Conservation (phyloP, 768 basidiomycete species). For the Agrocybe chaxingu region DNA sequence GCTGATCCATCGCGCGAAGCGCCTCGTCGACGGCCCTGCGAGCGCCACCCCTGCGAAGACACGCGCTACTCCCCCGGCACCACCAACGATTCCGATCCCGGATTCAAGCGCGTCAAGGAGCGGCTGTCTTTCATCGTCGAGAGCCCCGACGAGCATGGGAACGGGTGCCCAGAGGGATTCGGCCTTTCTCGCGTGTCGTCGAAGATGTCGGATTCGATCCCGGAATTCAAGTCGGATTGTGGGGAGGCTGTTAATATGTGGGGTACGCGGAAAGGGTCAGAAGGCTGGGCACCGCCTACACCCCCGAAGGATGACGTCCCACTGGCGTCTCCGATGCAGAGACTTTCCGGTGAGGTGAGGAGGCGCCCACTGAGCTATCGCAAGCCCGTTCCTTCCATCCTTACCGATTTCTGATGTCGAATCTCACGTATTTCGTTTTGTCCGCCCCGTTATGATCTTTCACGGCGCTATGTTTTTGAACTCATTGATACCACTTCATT, state of each 20-base stretch:
- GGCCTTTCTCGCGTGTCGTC: constrained; percentile 13
- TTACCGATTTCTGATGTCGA: constrained; percentile 4
- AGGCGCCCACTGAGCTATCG: constrained; percentile 22
- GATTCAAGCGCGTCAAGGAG: constrained; percentile 12
- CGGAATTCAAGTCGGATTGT: constrained; percentile 14
- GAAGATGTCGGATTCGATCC: constrained; percentile 8
- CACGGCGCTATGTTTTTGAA: no score
- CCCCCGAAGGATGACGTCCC: constrained; percentile 4
- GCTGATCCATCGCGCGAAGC: constrained; percentile 16
- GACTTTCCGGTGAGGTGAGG: constrained; percentile 11
- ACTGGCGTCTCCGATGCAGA: background rate
- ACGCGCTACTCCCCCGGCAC: constrained; percentile 8
- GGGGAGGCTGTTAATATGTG: constrained; percentile 20
- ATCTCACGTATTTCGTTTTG: no score
- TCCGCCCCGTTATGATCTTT: no score
- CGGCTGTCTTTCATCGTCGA: constrained; percentile 30
- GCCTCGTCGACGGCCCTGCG: constrained; percentile 5
- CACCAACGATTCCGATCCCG: constrained; percentile 7
- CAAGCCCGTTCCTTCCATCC: constrained; percentile 22
- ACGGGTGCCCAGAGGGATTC: constrained; percentile 23
- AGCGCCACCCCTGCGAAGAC: constrained; percentile 2
- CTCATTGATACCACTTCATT: no score
- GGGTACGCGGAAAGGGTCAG: constrained; percentile 25
- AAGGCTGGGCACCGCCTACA: constrained; percentile 18
- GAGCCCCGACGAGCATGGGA: constrained; percentile 30